Percentiles rank a stretch among this genome's conserved stretches.
Conservation (phyloP, 805 yeast genomes). For the Jamesozyma gamospora region DNA sequence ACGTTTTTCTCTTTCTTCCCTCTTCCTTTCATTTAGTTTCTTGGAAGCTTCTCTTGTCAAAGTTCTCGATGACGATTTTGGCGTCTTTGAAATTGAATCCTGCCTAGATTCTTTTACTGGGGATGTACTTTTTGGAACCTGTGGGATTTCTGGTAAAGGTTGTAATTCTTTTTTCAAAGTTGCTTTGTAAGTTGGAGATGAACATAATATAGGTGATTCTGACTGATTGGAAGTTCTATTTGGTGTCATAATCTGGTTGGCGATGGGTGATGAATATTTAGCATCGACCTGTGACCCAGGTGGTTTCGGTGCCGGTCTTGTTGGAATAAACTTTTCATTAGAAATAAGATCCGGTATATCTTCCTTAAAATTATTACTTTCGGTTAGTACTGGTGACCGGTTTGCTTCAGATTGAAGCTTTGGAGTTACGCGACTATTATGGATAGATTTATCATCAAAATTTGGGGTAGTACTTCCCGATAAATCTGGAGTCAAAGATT, state of each 20-base stretch:
- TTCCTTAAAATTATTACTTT: background rate
- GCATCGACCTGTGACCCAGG: constrained; percentile 16
- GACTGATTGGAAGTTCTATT: background rate
- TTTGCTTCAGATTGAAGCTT: constrained; percentile 1
- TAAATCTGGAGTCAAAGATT: constrained; percentile 3
- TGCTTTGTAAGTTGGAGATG: constrained; percentile 5
- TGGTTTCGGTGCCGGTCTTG: constrained; percentile 62
- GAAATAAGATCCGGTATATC: constrained; percentile 2
- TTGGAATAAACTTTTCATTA: constrained; percentile 42
- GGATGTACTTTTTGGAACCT: background rate
- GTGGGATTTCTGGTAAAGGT: constrained; percentile 21
- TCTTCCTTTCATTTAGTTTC: constrained; percentile 44
- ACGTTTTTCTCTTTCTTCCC: constrained; percentile 66
- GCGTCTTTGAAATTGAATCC: background rate
- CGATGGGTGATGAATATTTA: background rate
- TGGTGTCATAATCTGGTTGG: background rate
- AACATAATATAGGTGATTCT: background rate
- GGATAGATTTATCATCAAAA: background rate
- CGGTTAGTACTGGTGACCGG: constrained; percentile 1
- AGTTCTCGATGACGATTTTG: constrained; percentile 1
- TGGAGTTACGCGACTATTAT: constrained; percentile 1
- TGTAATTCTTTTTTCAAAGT: constrained; percentile 19
- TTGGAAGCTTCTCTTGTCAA: constrained; percentile 12
- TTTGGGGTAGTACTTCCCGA: background rate
- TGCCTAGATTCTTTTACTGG: background rate